Percentiles rank a stretch among this genome's conserved stretches.
Conservation (phyloP, 129 eudicot genomes). For the Heracleum sosnowskyi region DNA sequence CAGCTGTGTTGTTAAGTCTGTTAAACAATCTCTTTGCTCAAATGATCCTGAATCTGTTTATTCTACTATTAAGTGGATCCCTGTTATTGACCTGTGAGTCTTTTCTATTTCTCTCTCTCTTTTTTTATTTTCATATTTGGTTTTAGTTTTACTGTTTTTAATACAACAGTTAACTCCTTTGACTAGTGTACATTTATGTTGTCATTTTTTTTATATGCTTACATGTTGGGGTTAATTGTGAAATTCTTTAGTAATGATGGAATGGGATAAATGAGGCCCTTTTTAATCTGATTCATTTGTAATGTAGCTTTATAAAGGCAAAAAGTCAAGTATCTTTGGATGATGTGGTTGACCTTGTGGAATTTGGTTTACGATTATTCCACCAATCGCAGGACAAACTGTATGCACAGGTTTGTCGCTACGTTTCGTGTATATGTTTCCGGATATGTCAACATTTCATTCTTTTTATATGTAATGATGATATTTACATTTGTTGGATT, state of each 20-base stretch:
- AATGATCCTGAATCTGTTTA: constrained; percentile 89
- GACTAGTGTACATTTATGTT: background rate
- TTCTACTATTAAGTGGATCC: constrained; percentile 82
- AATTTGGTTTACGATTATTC: constrained; percentile 65
- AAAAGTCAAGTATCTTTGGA: constrained; percentile 82
- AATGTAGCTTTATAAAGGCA: constrained; percentile 76
- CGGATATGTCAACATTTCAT: background rate
- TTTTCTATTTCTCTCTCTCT: too few relatives aligned
- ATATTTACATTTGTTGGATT: constrained; percentile 16
- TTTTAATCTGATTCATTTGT: constrained; percentile 6
- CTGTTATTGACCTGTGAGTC: constrained; percentile 86
- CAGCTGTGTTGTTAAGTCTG: constrained; percentile 59
- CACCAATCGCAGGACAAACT: constrained; percentile 63
- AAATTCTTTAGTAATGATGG: background rate
- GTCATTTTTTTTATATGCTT: too few relatives aligned
- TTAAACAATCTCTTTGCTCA: constrained; percentile 40
- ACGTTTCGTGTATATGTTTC: background rate
- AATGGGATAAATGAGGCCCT: background rate
- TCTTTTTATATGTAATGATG: background rate
- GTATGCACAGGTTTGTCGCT: constrained; percentile 61
- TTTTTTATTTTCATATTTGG: background rate
- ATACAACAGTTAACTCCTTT: background rate
- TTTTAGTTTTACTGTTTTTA: background rate
- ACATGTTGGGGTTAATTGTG: too few relatives aligned
- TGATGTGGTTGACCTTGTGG: constrained; percentile 57